Conservation (phyloP, 2,329 filamentous ascomycete species). For the Endothia cerciana region DNA sequence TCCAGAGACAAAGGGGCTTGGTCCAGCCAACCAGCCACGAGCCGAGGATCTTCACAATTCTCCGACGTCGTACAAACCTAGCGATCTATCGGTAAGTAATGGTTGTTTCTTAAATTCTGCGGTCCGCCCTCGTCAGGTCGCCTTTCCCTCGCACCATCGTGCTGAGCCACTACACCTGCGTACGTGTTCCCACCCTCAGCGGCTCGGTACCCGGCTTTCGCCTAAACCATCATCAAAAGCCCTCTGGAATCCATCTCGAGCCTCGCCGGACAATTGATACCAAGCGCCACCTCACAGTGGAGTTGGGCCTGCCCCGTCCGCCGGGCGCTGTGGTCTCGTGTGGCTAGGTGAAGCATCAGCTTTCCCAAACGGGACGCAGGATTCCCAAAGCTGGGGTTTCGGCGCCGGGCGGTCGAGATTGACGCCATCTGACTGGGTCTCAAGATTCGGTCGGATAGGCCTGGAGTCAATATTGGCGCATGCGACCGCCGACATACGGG, state of each 20-base stretch:
- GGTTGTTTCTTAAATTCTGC: not conserved
- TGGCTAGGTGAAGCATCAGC: constrained; percentile 18
- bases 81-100: constrained; percentile 16
- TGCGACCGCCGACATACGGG: not conserved
- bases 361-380: constrained; percentile 16
- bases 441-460: not conserved
- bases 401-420: not conserved
- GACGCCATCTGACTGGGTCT: constrained; percentile 20
- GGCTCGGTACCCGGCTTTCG: not conserved
- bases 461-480: constrained; percentile 12
- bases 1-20: constrained; percentile 23
- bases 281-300: constrained; percentile 15
- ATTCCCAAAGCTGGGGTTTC: constrained; percentile 9
- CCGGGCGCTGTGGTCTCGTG: constrained; percentile 4
- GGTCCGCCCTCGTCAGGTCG: not conserved
- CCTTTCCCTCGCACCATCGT: not conserved
- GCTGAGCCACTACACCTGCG: not conserved
- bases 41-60: not conserved
- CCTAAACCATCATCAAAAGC: not conserved
- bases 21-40: constrained; percentile 18
- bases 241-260: not conserved
- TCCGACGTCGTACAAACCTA: constrained; percentile 1
- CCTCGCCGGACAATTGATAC: constrained; percentile 19
- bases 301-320: constrained; percentile 19
- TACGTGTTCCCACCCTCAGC: not conserved